phyloP scores from a whole-genome alignment of 352 stramenopile species.

The Phytophthora citrophthora region DNA sequence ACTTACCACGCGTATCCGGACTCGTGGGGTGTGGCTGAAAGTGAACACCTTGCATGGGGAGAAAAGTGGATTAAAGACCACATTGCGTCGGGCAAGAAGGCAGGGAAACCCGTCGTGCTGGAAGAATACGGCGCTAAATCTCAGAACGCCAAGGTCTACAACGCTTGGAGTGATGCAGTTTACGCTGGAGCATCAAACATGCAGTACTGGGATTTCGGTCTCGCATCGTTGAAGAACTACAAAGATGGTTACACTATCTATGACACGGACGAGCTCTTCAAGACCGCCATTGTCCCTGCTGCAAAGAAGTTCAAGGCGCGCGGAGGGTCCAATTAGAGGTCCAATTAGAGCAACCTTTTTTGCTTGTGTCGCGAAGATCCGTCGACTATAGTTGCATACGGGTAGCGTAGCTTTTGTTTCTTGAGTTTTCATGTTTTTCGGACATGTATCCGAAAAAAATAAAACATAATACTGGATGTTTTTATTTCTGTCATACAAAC shows the following conservation, averaged over 20 bases:
- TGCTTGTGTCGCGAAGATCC: no score
- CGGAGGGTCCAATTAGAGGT: background rate
- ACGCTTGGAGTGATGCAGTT: constrained; percentile 31
- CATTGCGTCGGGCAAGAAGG: constrained; percentile 21
- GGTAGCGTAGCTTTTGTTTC: no score
- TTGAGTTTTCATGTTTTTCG: no score
- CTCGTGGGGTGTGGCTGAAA: constrained; percentile 38
- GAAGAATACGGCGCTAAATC: constrained; percentile 36
- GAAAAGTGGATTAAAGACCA: constrained; percentile 45
- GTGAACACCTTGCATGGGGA: no score
- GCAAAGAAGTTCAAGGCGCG: constrained; percentile 4
- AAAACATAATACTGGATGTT: no score
- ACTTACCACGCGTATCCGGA: constrained; percentile 44
- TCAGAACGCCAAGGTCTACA: constrained; percentile 24
- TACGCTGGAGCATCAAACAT: constrained; percentile 28
- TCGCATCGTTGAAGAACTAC: constrained; percentile 29
- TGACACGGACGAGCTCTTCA: constrained; percentile 27
- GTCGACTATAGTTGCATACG: no score
- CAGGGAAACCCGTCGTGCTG: constrained; percentile 31
- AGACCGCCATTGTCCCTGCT: constrained; percentile 16
- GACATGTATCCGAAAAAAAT: no score
- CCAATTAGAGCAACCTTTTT: background rate
- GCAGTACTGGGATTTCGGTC: constrained; percentile 45
- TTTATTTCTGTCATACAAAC: no score
- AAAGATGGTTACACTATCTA: constrained; percentile 33